Evolutionary conservation across 1,139 yeast species (phyloP).

Genomic region (Lodderomyces orthopsilosis): DNA sequence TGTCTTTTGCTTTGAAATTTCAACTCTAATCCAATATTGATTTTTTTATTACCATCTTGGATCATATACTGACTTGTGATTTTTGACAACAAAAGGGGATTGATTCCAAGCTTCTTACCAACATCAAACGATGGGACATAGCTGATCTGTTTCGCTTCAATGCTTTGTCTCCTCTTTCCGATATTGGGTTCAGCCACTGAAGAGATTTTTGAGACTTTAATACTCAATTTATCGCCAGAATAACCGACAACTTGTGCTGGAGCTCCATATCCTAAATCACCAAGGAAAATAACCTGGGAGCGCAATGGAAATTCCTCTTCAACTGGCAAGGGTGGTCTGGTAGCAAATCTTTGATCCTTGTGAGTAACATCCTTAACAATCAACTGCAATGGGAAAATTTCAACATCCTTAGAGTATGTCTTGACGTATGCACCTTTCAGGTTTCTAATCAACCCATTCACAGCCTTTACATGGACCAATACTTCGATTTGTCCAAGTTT

Average conservation of each 20-base stretch:
- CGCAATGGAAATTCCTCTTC: slow-evolving; percentile 78
- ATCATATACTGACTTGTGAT: slow-evolving; percentile 74
- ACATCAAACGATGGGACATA: slow-evolving; percentile 72
- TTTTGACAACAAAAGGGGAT: slow-evolving; percentile 68
- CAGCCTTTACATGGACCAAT: slow-evolving; percentile 66
- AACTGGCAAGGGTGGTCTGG: slow-evolving; percentile 74
- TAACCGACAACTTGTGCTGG: slow-evolving; percentile 74
- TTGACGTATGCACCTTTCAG: slow-evolving; percentile 76
- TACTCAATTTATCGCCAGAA: slow-evolving; percentile 51
- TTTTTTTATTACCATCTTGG: slow-evolving; percentile 46
- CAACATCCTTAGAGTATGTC: slow-evolving; percentile 52
- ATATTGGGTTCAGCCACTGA: slow-evolving; percentile 57
- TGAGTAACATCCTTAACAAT: slow-evolving; percentile 73
- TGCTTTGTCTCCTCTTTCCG: slow-evolving; percentile 55
- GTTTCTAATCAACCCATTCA: slow-evolving; percentile 75
- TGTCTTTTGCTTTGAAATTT: slow-evolving; percentile 77
- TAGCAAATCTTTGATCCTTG: slow-evolving; percentile 70
- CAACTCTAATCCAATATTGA: slow-evolving; percentile 82
- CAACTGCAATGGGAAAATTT: slow-evolving; percentile 69
- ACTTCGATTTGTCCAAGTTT: slow-evolving; percentile 52
- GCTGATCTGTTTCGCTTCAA: slow-evolving; percentile 54
- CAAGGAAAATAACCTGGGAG: slow-evolving; percentile 75
- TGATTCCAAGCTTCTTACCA: slow-evolving; percentile 54
- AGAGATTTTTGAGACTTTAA: slow-evolving; percentile 49
- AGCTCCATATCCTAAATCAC: slow-evolving; percentile 86